phyloP scores from a whole-genome alignment of 1,284 basidiomycete genomes.

The Ceratobasidium sp. region DNA sequence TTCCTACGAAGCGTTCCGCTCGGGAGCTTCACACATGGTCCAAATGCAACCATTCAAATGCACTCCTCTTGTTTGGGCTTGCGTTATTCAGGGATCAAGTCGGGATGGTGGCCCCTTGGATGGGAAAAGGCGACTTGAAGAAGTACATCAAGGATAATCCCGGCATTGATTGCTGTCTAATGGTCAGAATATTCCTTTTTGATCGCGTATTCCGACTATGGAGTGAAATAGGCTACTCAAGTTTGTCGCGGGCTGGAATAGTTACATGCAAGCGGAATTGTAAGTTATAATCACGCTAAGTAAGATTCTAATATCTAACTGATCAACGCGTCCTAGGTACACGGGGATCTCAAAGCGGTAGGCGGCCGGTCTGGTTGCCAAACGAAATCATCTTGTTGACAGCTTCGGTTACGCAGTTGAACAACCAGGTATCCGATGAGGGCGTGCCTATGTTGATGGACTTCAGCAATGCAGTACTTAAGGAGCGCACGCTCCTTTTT shows the following conservation, averaged over 20 bases:
- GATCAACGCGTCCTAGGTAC: background rate
- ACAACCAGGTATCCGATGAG: background rate
- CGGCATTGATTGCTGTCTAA: background rate
- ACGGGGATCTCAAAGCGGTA: constrained; percentile 17
- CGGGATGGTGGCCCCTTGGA: constrained; percentile 1
- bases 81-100: background rate
- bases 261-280: background rate
- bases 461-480: background rate
- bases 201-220: background rate
- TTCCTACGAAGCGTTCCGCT: background rate
- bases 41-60: constrained; percentile 8
- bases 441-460: background rate
- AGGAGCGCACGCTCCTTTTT: background rate
- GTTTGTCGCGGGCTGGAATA: background rate
- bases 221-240: background rate
- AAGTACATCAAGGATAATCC: background rate
- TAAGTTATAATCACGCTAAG: background rate
- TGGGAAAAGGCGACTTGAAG: background rate
- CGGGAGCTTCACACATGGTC: constrained; percentile 1
- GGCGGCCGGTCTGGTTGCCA: background rate
- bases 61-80: background rate
- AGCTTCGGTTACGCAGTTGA: background rate
- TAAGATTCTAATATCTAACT: background rate
- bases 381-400: background rate
- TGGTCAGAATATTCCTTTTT: background rate